Evolutionary conservation across 208 protist species (phyloP), one percentile per base, ranked within the genome.

Genomic region (Phytomonas francai): DNA sequence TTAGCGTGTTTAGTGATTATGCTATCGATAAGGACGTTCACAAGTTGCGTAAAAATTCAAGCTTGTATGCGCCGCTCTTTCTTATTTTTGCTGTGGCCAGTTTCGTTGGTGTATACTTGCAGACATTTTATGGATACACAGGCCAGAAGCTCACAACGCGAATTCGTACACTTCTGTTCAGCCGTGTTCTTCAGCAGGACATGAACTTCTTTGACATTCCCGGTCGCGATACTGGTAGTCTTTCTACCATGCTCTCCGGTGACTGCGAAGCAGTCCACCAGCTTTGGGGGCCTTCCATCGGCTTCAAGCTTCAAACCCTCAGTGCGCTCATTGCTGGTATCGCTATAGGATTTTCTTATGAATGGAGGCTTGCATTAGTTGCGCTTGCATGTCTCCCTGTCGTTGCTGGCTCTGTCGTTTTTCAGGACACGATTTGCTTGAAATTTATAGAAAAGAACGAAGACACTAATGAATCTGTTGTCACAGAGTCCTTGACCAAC

Each of bases 171-270:
- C 70, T 80, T 67, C 79, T 93, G 3, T 87, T 91, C 67, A 68
- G 65, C n/a, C 76, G 87, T 59, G 88, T 93, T 30, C 65, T 93
- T 12, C 80, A 85, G 2, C 88, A 94, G 67, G 88, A 94, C 70
- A 88, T 90, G 80, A 87, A 64, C 74, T 94, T 92, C 75, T 94
- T 92, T 62, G 88, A 94, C 68, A 88, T 77, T 51, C 83, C 80
- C 3, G 77, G 81, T 3, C 78, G 83, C 29, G 87, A 93, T 59
- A 75, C 87, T 7, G 87, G 84, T 28, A 79, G 76, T 5, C 76
- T 93, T n/a, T 70, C 80, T 8, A 80, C 80, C 19, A 86, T 93
- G 78, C 83, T 93, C 19, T 87, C 84, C 42, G 84, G 87, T 49
- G 87, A 91, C 70, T 91, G 87, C 67, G 84, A 93, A 73, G 81